These are phyloP conservation scores for Kodamaea arcana DNA, from an alignment of 1,139 yeast species.

Conservation along the genomic window DNA sequence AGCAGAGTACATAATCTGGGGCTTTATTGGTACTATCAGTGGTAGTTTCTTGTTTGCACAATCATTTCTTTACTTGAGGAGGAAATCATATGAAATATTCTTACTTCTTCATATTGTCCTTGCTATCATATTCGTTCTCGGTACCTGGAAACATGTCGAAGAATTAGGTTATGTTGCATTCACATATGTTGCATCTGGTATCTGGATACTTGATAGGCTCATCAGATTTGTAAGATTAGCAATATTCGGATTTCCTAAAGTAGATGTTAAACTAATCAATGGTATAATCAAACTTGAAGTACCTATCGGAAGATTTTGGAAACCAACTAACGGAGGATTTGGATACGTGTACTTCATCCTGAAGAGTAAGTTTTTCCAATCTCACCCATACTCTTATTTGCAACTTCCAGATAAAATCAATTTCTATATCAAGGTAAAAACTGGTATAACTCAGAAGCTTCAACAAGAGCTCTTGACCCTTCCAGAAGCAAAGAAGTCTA, in stretches of 20 bases:
- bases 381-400: conserved; percentile 38
- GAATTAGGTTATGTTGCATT: conserved; percentile 38
- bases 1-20: conserved; percentile 27
- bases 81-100: conserved; percentile 42
- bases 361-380: conserved; percentile 32
- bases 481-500: conserved; percentile 21
- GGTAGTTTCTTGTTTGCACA: conserved; percentile 32
- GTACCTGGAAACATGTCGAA: conserved; percentile 40
- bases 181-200: conserved; percentile 35
- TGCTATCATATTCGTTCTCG: conserved; percentile 39
- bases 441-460: conserved; percentile 32
- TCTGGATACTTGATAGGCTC: conserved; percentile 43
- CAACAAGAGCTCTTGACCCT: conserved; percentile 19
- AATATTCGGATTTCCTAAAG: conserved; percentile 37
- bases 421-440: conserved; percentile 32
- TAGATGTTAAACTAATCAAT: conserved; percentile 29
- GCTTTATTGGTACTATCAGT: conserved; percentile 27
- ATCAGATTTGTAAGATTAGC: conserved; percentile 32
- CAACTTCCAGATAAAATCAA: conserved; percentile 22
- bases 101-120: conserved; percentile 36
- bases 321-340: conserved; percentile 46
- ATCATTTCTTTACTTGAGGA: conserved; percentile 37
- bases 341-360: conserved; percentile 46
- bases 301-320: conserved; percentile 41
- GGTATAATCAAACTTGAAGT: conserved; percentile 37